phyloP scores from a whole-genome alignment of 208 protist genomes.

The Plasmodiophora brassicae region DNA sequence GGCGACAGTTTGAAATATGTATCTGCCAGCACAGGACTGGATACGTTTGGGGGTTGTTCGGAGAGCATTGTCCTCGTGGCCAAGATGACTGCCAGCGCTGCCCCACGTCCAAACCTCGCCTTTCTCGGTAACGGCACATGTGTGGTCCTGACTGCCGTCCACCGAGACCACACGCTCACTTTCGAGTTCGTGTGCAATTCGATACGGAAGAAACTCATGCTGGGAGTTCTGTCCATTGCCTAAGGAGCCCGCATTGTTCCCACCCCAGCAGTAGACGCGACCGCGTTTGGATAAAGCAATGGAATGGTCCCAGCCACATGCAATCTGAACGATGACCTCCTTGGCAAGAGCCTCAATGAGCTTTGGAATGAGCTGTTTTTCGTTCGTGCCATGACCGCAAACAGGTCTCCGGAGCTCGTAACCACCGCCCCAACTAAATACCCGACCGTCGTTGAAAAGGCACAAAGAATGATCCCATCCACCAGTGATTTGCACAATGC shows the following conservation, averaged over 20 bases:
- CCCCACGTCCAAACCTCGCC: background rate
- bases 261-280: background rate
- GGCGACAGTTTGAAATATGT: background rate
- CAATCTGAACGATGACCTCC: background rate
- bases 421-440: background rate
- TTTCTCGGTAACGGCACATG: background rate
- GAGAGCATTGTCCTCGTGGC: background rate
- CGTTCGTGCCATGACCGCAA: background rate
- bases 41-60: background rate
- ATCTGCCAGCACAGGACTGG: background rate
- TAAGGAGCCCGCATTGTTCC: background rate
- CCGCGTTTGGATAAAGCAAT: background rate
- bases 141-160: background rate
- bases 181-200: background rate
- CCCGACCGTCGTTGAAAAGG: background rate
- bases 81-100: background rate
- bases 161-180: background rate
- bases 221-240: background rate
- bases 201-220: background rate
- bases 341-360: background rate
- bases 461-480: background rate
- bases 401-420: background rate
- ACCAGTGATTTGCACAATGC: background rate
- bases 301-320: background rate
- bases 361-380: background rate